phyloP scores from a whole-genome alignment of 2,329 filamentous ascomycete genomes.

The Pseudonectria buxi region DNA sequence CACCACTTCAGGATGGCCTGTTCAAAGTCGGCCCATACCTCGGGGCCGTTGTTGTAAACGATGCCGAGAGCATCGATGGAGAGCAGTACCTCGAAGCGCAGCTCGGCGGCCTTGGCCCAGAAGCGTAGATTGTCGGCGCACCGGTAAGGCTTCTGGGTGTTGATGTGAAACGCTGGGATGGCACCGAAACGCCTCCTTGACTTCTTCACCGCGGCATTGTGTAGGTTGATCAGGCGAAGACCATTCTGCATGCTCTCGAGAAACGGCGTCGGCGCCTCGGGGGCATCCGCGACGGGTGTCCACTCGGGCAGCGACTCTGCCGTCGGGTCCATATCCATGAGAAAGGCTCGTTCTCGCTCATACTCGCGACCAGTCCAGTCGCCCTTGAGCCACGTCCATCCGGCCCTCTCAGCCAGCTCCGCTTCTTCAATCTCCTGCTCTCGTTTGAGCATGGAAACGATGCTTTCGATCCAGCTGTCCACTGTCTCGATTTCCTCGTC shows the following conservation, averaged over 20 bases:
- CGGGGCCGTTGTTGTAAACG: slow-evolving; percentile 64
- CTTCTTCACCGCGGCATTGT: slow-evolving; percentile 81
- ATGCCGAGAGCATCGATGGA: slow-evolving; percentile 80
- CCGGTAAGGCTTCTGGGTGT: slow-evolving; percentile 90
- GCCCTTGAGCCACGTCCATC: slow-evolving; percentile 73
- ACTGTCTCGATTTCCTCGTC: slow-evolving; percentile 73
- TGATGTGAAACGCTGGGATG: slow-evolving; percentile 84
- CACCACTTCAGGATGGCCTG: slow-evolving; percentile 79
- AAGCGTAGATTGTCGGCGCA: slow-evolving; percentile 89
- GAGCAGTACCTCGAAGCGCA: slow-evolving; percentile 84
- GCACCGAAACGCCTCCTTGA: slow-evolving; percentile 82
- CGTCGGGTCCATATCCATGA: slow-evolving; percentile 64
- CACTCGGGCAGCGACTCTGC: slow-evolving; percentile 60
- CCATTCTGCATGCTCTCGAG: slow-evolving; percentile 70
- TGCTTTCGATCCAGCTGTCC: slow-evolving; percentile 69
- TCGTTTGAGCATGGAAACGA: slow-evolving; percentile 66
- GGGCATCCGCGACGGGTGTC: slow-evolving; percentile 39
- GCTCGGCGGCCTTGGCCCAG: slow-evolving; percentile 93
- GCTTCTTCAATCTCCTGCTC: slow-evolving; percentile 72
- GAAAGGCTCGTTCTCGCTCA: slow-evolving; percentile 74
- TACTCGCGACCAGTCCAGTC: slow-evolving; percentile 72
- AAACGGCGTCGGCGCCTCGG: slow-evolving; percentile 63
- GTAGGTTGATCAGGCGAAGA: slow-evolving; percentile 72
- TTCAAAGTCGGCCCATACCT: slow-evolving; percentile 78
- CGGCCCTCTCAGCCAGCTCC: slow-evolving; percentile 62